Conservation (phyloP, 208 protist genomes). For the Leishmania tarentolae region DNA sequence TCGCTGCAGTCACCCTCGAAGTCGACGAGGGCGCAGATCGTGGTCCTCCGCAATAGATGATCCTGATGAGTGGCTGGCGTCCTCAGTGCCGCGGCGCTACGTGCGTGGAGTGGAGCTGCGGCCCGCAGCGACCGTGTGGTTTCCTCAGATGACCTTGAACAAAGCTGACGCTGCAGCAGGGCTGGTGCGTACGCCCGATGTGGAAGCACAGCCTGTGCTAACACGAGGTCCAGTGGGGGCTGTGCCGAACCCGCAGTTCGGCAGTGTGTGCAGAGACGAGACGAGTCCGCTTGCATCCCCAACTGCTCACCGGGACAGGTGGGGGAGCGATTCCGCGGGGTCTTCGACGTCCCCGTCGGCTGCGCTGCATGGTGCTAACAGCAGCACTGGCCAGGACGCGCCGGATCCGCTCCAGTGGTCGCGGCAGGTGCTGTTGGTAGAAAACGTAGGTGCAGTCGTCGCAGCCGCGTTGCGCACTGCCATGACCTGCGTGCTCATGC, state of each 20-base stretch:
- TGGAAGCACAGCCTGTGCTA: slow-evolving; percentile 6
- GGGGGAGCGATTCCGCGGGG: neutral
- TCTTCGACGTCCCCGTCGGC: neutral
- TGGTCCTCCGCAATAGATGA: neutral
- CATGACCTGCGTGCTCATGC: slow-evolving; percentile 26
- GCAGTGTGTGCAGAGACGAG: neutral
- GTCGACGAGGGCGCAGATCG: neutral
- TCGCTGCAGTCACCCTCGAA: neutral
- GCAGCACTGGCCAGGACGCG: slow-evolving; percentile 5
- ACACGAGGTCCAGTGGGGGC: slow-evolving; percentile 18
- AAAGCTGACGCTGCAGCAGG: too few species aligned
- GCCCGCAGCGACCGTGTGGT: slow-evolving; percentile 8
- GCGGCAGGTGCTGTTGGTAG: slow-evolving; percentile 57
- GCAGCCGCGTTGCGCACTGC: slow-evolving; percentile 39
- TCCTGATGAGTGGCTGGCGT: slow-evolving; percentile 12
- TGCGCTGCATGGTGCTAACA: neutral
- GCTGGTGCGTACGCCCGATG: neutral
- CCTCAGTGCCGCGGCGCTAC: slow-evolving; percentile 1
- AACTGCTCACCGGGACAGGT: neutral
- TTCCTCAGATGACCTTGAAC: neutral
- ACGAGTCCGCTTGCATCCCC: neutral
- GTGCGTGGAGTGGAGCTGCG: slow-evolving; percentile 11
- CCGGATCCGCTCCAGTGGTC: slow-evolving; percentile 51
- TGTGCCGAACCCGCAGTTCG: slow-evolving; percentile 20
- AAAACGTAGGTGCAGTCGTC: slow-evolving; percentile 42